A percentile compares a stretch with the other conserved stretches of the same genome.
Conservation (phyloP, 164 flowering plant species). For the Hamamelis virginiana region DNA sequence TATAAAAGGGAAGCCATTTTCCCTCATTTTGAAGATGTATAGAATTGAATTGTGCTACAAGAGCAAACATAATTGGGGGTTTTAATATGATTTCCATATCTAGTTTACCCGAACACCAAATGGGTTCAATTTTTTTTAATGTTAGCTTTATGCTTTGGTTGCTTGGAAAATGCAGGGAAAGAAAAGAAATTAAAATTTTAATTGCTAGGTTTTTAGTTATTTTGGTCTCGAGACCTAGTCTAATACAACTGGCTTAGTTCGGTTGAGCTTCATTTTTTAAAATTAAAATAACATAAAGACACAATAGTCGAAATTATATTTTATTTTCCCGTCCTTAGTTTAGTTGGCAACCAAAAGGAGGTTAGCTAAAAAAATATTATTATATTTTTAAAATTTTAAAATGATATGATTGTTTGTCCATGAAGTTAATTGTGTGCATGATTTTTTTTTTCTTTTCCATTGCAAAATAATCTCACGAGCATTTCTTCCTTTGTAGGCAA, state of each 20-base stretch:
- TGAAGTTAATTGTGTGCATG: neutral
- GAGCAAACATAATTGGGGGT: neutral
- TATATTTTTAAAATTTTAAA: neutral
- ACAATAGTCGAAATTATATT: neutral
- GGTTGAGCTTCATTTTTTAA: neutral
- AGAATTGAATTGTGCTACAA: neutral
- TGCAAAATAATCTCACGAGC: neutral
- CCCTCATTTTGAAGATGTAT: neutral
- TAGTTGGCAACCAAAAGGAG: neutral
- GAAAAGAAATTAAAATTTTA: neutral
- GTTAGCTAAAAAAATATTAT: neutral
- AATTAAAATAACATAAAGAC: neutral
- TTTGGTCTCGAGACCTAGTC: neutral
- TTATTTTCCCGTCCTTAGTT: neutral
- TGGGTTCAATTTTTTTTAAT: neutral
- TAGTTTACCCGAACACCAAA: neutral
- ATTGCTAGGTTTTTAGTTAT: neutral
- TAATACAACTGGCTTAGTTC: neutral
- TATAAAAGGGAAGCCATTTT: neutral
- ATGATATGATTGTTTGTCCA: neutral
- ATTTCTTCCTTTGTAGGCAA: constrained; percentile 39
- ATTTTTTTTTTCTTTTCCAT: neutral
- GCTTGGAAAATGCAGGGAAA: neutral
- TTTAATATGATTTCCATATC: neutral
- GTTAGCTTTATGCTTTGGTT: no score